Evolutionary conservation across 257 asterid species (phyloP), one percentile per base, ranked within the genome.

Genomic region (Nicotiana tomentosiformis): DNA sequence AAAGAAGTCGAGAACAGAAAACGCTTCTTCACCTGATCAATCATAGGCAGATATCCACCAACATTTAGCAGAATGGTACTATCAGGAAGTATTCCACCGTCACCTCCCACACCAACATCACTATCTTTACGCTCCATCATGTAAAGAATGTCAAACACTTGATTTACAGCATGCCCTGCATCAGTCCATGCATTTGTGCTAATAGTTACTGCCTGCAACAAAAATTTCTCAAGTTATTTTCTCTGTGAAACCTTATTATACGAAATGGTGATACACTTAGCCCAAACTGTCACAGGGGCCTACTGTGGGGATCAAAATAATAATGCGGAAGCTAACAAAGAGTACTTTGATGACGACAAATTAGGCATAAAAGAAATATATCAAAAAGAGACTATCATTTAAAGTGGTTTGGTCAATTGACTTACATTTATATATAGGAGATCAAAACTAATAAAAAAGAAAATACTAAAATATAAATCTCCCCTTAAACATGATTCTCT

Each of bases 71-170:
- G 78, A 12, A 93, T 87, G 69, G 91, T 87, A 16, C 97, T 95
- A 83, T 95, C 91, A 81, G 92, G 85, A 70, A 90, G 92, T 78
- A 95, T 91, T 69, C 92, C 94, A 76, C 98, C 98, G 82, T 92
- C 98, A 23, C 99, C 97, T 57, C 99, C 99, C 7, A 93, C 92
- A 5, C 98, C 98, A 81, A 95, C 97, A 5, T 90, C 89, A 81
- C 93, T 84, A 72, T 93, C 98, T 14, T 93, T 97, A 14, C 98
- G 83, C 32, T 91, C 97, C 98, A 92, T 93, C 99, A 95, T 93
- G 89, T 89, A 90, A 82, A 95, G 98, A 68, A 92, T 66, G 83
- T 95, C 97, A 77, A 93, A 95, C 16, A 93, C 51, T 18, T 93
- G 98, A 88, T 91, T 93, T 8, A 91, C 87, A 37, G 94, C 90